phyloP scores from a whole-genome alignment of 176 grass and related monocot genomes.

The Aegilops sharonensis region DNA sequence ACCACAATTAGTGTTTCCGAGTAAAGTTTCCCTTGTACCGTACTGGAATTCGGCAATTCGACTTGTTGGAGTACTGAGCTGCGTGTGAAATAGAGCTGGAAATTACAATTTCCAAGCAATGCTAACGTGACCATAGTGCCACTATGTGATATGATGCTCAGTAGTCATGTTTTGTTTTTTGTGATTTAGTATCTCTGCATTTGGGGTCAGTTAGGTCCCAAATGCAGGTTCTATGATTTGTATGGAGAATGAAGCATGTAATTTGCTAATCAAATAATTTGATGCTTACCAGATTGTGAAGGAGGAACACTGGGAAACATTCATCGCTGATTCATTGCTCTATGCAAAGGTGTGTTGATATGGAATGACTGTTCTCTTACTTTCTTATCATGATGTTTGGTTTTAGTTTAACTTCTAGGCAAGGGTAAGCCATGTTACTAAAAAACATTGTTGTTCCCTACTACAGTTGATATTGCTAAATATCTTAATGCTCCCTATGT shows the following conservation, averaged over 20 bases:
- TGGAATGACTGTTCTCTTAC: neutral
- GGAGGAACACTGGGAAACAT: constrained; percentile 90
- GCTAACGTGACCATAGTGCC: neutral
- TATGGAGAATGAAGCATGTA: neutral
- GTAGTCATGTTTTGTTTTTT: neutral
- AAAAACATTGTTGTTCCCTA: neutral
- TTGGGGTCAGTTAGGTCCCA: neutral
- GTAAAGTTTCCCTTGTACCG: neutral
- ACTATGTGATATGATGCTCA: neutral
- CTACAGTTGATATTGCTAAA: neutral
- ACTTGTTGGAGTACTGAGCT: neutral
- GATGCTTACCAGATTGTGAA: constrained; percentile 62
- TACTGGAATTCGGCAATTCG: neutral
- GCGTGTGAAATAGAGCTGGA: neutral
- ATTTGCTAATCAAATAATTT: constrained; percentile 16
- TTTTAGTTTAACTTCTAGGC: neutral
- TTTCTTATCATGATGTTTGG: neutral
- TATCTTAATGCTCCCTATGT: neutral
- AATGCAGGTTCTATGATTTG: neutral
- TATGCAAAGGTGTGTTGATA: constrained; percentile 67
- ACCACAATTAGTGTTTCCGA: neutral
- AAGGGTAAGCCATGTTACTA: neutral
- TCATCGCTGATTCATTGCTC: constrained; percentile 61
- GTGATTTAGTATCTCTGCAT: neutral
- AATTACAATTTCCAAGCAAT: neutral